Evolutionary conservation across 345 rosid genomes (phyloP).

Genomic region (Euphorbia tirucalli): DNA sequence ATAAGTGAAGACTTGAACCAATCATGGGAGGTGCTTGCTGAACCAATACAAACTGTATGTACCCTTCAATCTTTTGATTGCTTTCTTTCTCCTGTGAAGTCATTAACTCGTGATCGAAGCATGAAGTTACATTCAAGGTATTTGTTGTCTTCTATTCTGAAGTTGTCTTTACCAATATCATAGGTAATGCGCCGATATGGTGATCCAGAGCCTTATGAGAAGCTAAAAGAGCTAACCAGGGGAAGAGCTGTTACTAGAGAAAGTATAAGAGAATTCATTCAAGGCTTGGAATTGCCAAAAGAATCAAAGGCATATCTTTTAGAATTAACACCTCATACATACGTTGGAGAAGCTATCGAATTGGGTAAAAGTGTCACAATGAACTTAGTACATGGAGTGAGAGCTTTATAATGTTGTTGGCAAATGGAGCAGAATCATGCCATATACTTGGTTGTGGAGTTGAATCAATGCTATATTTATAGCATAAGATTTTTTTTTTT

Average conservation of each 20-base stretch:
- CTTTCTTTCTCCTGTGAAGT: too few relatives aligned
- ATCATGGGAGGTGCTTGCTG: slow-evolving; percentile 96
- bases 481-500: background rate
- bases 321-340: slow-evolving; percentile 68
- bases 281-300: slow-evolving; percentile 63
- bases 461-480: too few relatives aligned
- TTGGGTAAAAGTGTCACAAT: slow-evolving; percentile 50
- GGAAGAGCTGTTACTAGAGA: slow-evolving; percentile 80
- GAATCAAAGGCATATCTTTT: slow-evolving; percentile 63
- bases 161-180: too few relatives aligned
- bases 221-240: slow-evolving; percentile 85
- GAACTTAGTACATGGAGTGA: slow-evolving; percentile 28
- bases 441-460: too few relatives aligned
- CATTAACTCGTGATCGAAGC: too few relatives aligned
- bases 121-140: too few relatives aligned
- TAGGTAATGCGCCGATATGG: slow-evolving; percentile 94
- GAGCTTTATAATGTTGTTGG: slow-evolving; percentile 19
- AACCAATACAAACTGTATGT: slow-evolving; percentile 87
- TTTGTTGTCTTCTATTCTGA: too few relatives aligned
- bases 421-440: background rate
- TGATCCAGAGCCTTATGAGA: slow-evolving; percentile 93
- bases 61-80: slow-evolving; percentile 16
- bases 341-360: slow-evolving; percentile 73
- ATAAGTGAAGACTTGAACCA: slow-evolving; percentile 76
- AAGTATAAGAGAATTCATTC: slow-evolving; percentile 65